Conservation (phyloP, 2,329 filamentous ascomycete genomes). For the Penicillium sp. region DNA sequence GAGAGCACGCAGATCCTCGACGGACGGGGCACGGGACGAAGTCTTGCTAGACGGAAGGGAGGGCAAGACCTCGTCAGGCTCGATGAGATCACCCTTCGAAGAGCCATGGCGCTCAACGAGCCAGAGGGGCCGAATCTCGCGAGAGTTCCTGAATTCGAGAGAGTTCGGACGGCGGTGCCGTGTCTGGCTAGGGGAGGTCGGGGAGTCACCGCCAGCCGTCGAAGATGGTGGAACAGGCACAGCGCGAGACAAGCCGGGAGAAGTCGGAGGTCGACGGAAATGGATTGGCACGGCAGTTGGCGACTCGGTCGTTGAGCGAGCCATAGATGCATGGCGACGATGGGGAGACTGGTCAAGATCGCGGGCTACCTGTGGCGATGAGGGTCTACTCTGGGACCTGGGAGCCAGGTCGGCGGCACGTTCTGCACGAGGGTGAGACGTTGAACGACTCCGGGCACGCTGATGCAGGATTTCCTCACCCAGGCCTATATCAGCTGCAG, state of each 20-base stretch:
- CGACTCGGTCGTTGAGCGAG: slow-evolving; percentile 39
- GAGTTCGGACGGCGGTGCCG: slow-evolving; percentile 53
- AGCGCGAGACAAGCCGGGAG: slow-evolving; percentile 47
- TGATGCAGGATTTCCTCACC: slow-evolving; percentile 27
- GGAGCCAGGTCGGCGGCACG: slow-evolving; percentile 31
- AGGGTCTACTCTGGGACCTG: slow-evolving; percentile 39
- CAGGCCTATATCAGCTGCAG: slow-evolving; percentile 19
- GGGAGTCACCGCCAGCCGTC: slow-evolving; percentile 31
- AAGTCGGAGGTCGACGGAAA: slow-evolving; percentile 55
- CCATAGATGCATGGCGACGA: slow-evolving; percentile 33
- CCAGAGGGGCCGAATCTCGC: slow-evolving; percentile 79
- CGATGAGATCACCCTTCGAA: slow-evolving; percentile 41
- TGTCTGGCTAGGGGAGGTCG: slow-evolving; percentile 46
- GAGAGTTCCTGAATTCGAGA: slow-evolving; percentile 55
- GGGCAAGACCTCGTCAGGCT: slow-evolving; percentile 47
- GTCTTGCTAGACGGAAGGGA: slow-evolving; percentile 55
- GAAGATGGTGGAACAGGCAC: slow-evolving; percentile 41
- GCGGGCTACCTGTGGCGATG: slow-evolving; percentile 31
- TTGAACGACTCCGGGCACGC: slow-evolving; percentile 39
- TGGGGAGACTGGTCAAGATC: slow-evolving; percentile 19
- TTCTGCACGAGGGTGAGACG: slow-evolving; percentile 34
- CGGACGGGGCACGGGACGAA: slow-evolving; percentile 51
- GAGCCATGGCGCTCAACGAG: slow-evolving; percentile 68
- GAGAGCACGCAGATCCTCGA: slow-evolving; percentile 42
- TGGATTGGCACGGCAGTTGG: slow-evolving; percentile 60